phyloP scores from a whole-genome alignment of 31 red algal genomes.

The Pterothamnion heteromorphum region DNA sequence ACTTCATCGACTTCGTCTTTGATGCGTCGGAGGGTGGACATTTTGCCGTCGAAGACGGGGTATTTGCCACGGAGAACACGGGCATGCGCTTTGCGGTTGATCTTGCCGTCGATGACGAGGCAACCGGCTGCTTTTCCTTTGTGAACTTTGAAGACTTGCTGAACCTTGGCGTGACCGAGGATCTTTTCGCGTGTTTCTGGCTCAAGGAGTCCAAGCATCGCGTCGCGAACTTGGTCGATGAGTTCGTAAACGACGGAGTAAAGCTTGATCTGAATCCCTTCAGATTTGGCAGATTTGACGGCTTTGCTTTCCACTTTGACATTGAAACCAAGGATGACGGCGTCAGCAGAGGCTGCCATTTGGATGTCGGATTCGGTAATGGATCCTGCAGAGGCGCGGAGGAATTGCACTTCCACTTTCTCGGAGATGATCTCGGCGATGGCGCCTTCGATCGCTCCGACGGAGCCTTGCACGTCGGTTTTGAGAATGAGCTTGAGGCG shows the following conservation, averaged over 20 bases:
- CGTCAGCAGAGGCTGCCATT: constrained; percentile 49
- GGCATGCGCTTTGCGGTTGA: neutral
- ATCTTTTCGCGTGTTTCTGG: neutral
- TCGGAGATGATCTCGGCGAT: constrained; percentile 18
- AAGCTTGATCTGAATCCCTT: neutral
- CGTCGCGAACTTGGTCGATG: neutral
- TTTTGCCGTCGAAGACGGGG: constrained; percentile 38
- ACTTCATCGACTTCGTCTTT: constrained; percentile 53
- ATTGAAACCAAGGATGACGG: constrained; percentile 55
- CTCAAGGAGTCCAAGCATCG: constrained; percentile 9
- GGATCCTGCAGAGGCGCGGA: constrained; percentile 47
- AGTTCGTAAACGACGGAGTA: constrained; percentile 34
- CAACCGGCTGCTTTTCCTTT: constrained; percentile 37
- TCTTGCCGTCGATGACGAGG: constrained; percentile 37
- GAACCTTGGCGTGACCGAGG: neutral
- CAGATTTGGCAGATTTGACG: neutral
- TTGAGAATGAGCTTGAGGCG: constrained; percentile 52
- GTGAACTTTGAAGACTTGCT: neutral
- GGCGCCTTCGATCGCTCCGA: constrained; percentile 48
- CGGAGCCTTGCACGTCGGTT: constrained; percentile 53
- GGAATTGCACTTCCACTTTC: constrained; percentile 19
- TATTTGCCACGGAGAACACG: constrained; percentile 36
- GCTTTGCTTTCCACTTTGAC: neutral
- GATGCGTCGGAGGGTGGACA: constrained; percentile 49
- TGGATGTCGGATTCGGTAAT: constrained; percentile 56